Evolutionary conservation across 2,329 filamentous ascomycete genomes (phyloP).

Genomic region (Penicillium glabrum): DNA sequence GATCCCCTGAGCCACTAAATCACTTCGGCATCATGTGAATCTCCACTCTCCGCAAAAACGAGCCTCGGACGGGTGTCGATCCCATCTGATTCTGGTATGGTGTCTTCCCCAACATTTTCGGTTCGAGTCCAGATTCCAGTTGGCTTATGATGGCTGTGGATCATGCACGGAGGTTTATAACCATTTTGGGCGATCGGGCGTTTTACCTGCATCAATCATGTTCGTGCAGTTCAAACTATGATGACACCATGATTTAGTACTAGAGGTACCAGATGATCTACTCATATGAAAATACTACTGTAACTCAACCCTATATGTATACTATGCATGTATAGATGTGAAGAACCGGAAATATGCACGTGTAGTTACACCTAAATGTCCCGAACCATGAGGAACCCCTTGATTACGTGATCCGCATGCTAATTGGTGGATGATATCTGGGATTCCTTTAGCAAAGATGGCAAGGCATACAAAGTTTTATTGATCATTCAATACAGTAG

Average conservation of each 20-base stretch:
- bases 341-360: neutral
- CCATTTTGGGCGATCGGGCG: neutral
- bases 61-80: slow-evolving; percentile 22
- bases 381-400: neutral
- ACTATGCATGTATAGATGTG: neutral
- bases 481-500: neutral
- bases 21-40: slow-evolving; percentile 23
- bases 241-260: neutral
- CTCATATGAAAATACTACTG: neutral
- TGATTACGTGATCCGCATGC: neutral
- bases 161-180: slow-evolving; percentile 3
- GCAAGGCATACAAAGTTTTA: neutral
- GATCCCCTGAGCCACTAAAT: slow-evolving; percentile 14
- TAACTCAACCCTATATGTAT: neutral
- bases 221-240: neutral
- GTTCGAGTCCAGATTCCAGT: neutral
- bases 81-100: slow-evolving; percentile 5
- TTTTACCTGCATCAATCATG: neutral
- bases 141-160: neutral
- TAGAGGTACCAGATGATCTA: neutral
- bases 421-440: neutral
- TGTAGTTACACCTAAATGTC: neutral
- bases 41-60: slow-evolving; percentile 15
- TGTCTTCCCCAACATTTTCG: slow-evolving; percentile 14
- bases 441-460: neutral